Evolutionary conservation across 768 basidiomycete genomes (phyloP), one percentile per base, ranked within the genome.

Genomic region (Mycena leptocephala): DNA sequence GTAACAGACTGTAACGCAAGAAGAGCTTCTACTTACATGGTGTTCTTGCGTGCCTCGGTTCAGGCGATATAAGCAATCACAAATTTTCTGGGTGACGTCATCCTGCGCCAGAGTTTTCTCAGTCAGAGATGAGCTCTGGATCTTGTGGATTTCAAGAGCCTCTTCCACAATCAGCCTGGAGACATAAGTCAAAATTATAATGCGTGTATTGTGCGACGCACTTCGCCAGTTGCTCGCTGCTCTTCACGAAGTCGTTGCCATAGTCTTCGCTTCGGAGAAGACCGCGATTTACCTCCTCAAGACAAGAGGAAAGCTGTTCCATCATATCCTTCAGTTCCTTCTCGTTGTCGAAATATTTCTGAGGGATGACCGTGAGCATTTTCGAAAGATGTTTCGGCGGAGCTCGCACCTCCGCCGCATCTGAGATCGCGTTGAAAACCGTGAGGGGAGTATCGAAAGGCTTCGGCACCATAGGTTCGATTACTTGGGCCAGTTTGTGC

Each of bases 261-360:
- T 63, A 63, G 62, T 43, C 39, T 37, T 43, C 62, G 39, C 39
- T 63, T 39, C 39, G 39, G 62, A 63, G 62, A 41, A 63, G 62
- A 41, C 1, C 39, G 28, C 62, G 8, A 43, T 63, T 63, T 5
- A 24, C 62, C 26, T 63, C 62, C 0, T 26, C 35, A 43, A 63
- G 62, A 43, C 62, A 24, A 63, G 62, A 41, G 24, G 62, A 41
- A 24, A 63, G 62, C 62, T 24, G 26, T 63, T 63, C 62, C 37
- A 63, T 63, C 62, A 43, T n/a, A 37, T 16, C 59, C 59, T 62
- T 62, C 59, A 62, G 37, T 26, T 62, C 35, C 35, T 62, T 35
- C 62, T 63, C 62, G 39, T 63, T 63, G 62, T 63, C 35, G 13
- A 63, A 22, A 28, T 39, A 63, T 63, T 63, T 63, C 62, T 63